A percentile compares a stretch with the other conserved stretches of the same genome.
Evolutionary conservation across 305 asterid species (phyloP).

Genomic region (Stenogyne calaminthoides): DNA sequence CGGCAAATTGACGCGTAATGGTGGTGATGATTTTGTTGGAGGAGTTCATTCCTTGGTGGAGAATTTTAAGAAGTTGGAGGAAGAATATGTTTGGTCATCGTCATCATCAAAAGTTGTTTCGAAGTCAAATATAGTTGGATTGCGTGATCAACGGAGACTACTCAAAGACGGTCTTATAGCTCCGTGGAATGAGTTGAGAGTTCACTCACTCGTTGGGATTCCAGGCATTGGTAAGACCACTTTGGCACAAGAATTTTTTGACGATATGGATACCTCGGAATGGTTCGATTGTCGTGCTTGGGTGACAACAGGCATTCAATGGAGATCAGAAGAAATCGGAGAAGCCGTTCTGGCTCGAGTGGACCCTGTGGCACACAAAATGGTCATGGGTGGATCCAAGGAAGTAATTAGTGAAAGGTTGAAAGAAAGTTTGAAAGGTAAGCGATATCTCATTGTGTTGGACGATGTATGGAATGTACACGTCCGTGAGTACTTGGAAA

Average conservation of each 20-base stretch:
- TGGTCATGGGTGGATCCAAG: neutral
- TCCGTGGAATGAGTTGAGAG: neutral
- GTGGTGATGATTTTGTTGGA: neutral
- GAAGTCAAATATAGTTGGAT: neutral
- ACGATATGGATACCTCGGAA: conserved; percentile 17
- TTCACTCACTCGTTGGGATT: neutral
- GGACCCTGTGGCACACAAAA: neutral
- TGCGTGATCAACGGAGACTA: neutral
- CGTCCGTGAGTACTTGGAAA: neutral
- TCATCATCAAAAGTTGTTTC: neutral
- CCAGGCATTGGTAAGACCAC: neutral
- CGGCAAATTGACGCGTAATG: neutral
- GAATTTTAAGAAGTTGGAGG: neutral
- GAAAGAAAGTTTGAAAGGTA: neutral
- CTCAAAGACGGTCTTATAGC: neutral
- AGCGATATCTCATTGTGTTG: conserved; percentile 20
- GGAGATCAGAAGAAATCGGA: neutral
- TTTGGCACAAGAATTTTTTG: neutral
- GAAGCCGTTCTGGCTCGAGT: neutral
- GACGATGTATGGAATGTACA: conserved; percentile 25
- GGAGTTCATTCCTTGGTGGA: neutral
- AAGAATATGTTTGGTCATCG: neutral
- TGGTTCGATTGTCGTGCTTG: conserved; percentile 23
- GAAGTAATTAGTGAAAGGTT: neutral
- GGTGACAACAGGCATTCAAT: no score